These are phyloP conservation scores for Ceratobasidium sp. DNA, from an alignment of 1,284 basidiomycete species.

Conservation along the genomic window DNA sequence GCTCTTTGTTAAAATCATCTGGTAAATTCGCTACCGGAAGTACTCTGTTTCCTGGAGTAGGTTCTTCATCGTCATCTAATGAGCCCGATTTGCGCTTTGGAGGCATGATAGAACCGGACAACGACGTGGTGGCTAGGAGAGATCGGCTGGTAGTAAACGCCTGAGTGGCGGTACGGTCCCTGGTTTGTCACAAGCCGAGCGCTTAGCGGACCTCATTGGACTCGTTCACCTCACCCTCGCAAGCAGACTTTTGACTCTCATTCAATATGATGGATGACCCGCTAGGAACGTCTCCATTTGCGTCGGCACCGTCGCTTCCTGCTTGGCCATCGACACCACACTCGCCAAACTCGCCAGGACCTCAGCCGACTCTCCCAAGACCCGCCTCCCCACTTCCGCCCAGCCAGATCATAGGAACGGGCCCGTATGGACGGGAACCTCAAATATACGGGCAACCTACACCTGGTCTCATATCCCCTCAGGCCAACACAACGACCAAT, in stretches of 20 bases:
- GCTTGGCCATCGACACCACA: constrained; percentile 31
- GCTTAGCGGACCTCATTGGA: constrained; percentile 12
- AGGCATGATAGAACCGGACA: neutral
- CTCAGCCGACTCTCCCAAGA: constrained; percentile 27
- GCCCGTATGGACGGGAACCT: constrained; percentile 73
- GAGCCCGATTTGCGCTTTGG: constrained; percentile 17
- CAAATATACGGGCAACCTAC: constrained; percentile 84
- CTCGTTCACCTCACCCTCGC: neutral
- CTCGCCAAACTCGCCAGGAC: constrained; percentile 20
- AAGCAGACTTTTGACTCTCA: neutral
- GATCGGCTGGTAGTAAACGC: neutral
- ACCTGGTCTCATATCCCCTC: constrained; percentile 77
- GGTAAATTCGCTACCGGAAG: constrained; percentile 43
- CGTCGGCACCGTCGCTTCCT: constrained; percentile 13
- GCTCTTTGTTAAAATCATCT: constrained; percentile 38
- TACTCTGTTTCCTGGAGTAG: constrained; percentile 35
- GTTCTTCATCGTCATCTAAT: neutral
- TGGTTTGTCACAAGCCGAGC: constrained; percentile 5
- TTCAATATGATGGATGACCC: constrained; percentile 31
- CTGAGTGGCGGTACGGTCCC: neutral
- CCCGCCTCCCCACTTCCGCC: constrained; percentile 33
- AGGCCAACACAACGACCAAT: constrained; percentile 66
- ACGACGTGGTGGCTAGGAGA: neutral
- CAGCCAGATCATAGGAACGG: constrained; percentile 19
- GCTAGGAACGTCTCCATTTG: constrained; percentile 32